Base-by-base conservation (phyloP, 2,329 filamentous ascomycete species). In the Penicillium griseofulvum region DNA sequence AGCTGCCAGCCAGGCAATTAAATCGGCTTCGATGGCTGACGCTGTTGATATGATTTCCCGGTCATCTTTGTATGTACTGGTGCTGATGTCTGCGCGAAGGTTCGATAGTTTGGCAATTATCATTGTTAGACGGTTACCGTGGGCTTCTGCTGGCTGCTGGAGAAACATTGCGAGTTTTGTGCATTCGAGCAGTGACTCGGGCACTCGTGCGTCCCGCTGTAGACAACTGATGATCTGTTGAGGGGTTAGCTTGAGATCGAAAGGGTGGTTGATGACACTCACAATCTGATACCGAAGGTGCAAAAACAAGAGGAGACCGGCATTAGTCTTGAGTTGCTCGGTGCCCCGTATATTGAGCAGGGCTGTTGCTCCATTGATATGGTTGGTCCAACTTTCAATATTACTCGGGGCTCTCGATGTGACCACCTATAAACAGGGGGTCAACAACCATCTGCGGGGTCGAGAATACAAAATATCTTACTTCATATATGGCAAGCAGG, bases 401-500 rank as follows among this genome's bases (percentile, higher is more conserved):
- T 78, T 76, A 50, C 77, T 67, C 34, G 76, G 73, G 3, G 76
- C 76, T 34, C 80, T 68, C 55, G 70, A 71, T 8, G 71, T 73
- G 17, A 75, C 63, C 28, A 74, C 61, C 73, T 76, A 52, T n/a
- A 34, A 6, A 41, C 7, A 3, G 43, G 31, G 12, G 2, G 44
- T 54, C 49, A 34, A 43, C 8, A 41, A 28, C 11, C 34, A 49
- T 34, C 37, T 14, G 17, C 31, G 12, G 16, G 12, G 6, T 10
- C 26, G 12, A 24, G 2, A 8, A 17, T 38, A 11, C n/a, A 34
- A 10, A 28, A 17, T 33, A 4, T 16, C 73, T 64, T 70, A 86
- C 83, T 76, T 87, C 84, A 58, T 84, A 87, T 67, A 86, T 76
- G 44, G 83, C 83, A 59, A 87, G 77, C 62, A 83, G 76, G 39